A percentile compares a stretch with the other conserved stretches of the same genome.
These are phyloP conservation scores for Tillandsia fasciculata DNA, from an alignment of 176 grass and related monocot genomes.

Conservation along the genomic window DNA sequence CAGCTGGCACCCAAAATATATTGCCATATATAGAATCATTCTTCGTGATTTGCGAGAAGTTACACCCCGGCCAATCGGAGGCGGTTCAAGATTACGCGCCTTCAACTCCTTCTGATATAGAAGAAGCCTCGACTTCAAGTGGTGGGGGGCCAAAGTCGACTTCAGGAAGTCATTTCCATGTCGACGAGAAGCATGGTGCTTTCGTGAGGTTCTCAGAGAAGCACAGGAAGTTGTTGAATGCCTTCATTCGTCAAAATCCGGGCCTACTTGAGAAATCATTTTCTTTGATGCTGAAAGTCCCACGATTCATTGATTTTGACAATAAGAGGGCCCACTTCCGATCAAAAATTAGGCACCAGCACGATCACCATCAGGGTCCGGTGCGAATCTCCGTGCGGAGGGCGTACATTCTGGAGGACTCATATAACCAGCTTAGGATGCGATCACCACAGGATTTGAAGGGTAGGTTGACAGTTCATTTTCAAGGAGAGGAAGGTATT, in stretches of 20 bases:
- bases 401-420: conserved; percentile 96
- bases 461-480: conserved; percentile 89
- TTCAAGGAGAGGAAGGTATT: conserved; percentile 99
- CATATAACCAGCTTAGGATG: conserved; percentile 98
- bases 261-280: conserved; percentile 95
- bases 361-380: conserved; percentile 95
- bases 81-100: conserved; percentile 45
- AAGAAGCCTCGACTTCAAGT: conserved; percentile 56
- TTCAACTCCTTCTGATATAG: conserved; percentile 66
- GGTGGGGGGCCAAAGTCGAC: conserved; percentile 40
- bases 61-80: conserved; percentile 58
- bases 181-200: conserved; percentile 73
- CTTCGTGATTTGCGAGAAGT: conserved; percentile 92
- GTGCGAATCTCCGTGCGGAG: conserved; percentile 97
- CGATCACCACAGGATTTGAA: conserved; percentile 87
- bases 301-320: conserved; percentile 93
- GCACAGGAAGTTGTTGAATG: conserved; percentile 86
- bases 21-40: conserved; percentile 97
- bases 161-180: conserved; percentile 29
- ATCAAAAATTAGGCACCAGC: conserved; percentile 96
- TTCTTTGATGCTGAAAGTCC: conserved; percentile 89
- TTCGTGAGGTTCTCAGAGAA: conserved; percentile 95
- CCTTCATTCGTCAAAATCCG: conserved; percentile 90
- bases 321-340: conserved; percentile 96
- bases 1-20: conserved; percentile 92